Evolutionary conservation across 2,329 filamentous ascomycete species (phyloP).

Genomic region (Xylaria sp.): DNA sequence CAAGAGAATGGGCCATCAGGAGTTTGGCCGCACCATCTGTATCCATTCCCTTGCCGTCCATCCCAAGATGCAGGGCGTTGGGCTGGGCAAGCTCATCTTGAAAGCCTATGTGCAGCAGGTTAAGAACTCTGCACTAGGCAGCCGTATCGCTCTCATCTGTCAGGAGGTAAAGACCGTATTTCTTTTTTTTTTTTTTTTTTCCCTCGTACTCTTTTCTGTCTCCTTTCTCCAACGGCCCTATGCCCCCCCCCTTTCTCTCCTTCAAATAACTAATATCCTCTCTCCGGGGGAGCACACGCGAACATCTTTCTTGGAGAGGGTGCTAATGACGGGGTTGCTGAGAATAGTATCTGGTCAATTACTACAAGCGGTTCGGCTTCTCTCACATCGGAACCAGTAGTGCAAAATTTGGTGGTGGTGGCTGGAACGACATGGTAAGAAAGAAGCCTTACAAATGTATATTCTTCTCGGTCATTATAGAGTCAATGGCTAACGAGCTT

Average conservation of each 20-base stretch:
- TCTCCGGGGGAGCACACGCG: too few species aligned
- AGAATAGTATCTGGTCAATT: conserved; percentile 71
- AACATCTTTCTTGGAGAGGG: not conserved
- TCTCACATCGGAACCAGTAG: conserved; percentile 73
- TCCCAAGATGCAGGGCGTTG: conserved; percentile 78
- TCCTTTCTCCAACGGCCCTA: too few species aligned
- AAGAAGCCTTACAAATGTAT: too few species aligned
- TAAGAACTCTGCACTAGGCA: conserved; percentile 74
- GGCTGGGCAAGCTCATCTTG: conserved; percentile 79
- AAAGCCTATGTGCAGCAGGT: conserved; percentile 82
- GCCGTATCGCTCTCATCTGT: conserved; percentile 80
- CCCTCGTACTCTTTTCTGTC: too few species aligned
- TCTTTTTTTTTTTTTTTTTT: conserved; percentile 6
- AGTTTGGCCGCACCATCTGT: conserved; percentile 78
- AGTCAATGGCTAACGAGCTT: not conserved
- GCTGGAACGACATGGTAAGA: conserved; percentile 84
- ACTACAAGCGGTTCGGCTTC: conserved; percentile 83
- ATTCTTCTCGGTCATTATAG: not conserved
- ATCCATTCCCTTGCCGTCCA: conserved; percentile 86
- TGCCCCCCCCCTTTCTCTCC: not conserved
- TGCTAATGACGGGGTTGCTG: not conserved
- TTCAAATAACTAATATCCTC: not conserved
- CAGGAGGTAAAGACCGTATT: conserved; percentile 64
- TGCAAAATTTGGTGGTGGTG: conserved; percentile 79
- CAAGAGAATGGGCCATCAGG: conserved; percentile 71